Base-by-base conservation (phyloP, 148 eudicot genomes). In the Pouteria glomerata region DNA sequence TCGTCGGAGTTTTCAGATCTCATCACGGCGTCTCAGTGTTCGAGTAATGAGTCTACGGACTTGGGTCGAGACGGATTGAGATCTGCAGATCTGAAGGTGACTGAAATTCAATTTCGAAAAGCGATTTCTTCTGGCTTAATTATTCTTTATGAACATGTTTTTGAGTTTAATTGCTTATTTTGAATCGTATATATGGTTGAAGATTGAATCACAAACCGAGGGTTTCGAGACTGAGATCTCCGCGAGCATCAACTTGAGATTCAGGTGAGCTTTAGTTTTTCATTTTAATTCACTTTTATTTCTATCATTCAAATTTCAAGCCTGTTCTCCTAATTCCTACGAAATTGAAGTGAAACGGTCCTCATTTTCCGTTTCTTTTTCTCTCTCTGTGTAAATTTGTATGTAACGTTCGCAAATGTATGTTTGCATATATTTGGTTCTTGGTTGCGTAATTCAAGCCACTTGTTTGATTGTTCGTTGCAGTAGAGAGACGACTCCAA, bases 31-130 rank as follows among this genome's bases (percentile, higher is more conserved):
- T 63, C 68, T 70, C 23, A 6, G 14, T 62, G 69, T 50, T 70
- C 71, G 4, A 47, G 47, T 33, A 39, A 65, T 35, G 66, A 58
- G 26, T 70, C 65, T 2, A 58, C 41, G 65, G 27, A 70, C 29
- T n/a, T 44, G 5, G 26, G 0, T 5, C 63, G 70, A 47, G 23
- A 21, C 27, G 64, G 41, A 50, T 37, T 33, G 57, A 42, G 50
- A 63, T 73, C 74, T 15, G 30, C 62, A 72, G 85, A 78, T 82
- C 85, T 78, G 74, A 70, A 82, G 82, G 85, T 82, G 69, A 47
- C 8, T 57, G 8, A 48, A 48, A 12, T 76, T 72, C 29, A 50
- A 62, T 56, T 29, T 47, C 35, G 30, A n/a, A 53, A 16, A 12
- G 42, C 15, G 0, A 14, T 3, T 27, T 71, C 24, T 31, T 29